Evolutionary conservation across 2,329 filamentous ascomycete species (phyloP).

Genomic region (Stylonectria norvegica): DNA sequence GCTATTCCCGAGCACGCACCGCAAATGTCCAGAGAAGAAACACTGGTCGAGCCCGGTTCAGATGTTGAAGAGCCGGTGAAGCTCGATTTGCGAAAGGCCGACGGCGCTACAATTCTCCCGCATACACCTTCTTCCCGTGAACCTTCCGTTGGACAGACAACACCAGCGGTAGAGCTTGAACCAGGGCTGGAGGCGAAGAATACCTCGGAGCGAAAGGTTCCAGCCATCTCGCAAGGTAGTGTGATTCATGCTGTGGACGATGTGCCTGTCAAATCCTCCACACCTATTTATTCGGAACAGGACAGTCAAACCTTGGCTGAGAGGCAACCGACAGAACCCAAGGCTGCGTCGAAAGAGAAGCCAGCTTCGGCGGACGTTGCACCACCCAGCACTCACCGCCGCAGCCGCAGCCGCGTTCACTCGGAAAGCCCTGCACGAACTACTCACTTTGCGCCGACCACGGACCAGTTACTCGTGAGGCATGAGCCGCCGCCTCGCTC

Average conservation of each 20-base stretch:
- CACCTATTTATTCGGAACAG: slow-evolving; percentile 2
- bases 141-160: slow-evolving; percentile 32
- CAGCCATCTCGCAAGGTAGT: slow-evolving; percentile 5
- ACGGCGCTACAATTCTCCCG: neutral
- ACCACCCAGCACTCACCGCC: too few relatives aligned
- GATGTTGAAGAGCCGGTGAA: slow-evolving; percentile 4
- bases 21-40: slow-evolving; percentile 3
- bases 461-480: slow-evolving; percentile 54
- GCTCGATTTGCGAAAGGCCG: neutral
- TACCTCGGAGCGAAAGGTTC: slow-evolving; percentile 6
- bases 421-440: slow-evolving; percentile 64
- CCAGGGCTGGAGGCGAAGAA: slow-evolving; percentile 38
- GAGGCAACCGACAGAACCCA: neutral
- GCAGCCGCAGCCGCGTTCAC: slow-evolving; percentile 36
- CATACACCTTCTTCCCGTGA: neutral
- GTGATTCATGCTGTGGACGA: slow-evolving; percentile 31
- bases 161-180: slow-evolving; percentile 46
- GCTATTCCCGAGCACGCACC: slow-evolving; percentile 1
- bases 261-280: slow-evolving; percentile 29
- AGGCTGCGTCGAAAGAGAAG: slow-evolving; percentile 4
- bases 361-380: too few relatives aligned
- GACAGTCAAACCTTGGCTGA: slow-evolving; percentile 6
- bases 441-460: slow-evolving; percentile 61
- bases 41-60: slow-evolving; percentile 7
- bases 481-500: slow-evolving; percentile 70